A percentile compares a stretch with the other conserved stretches of the same genome.
Conservation (phyloP, 2,329 filamentous ascomycete genomes). For the Erysiphe neolycopersici region DNA sequence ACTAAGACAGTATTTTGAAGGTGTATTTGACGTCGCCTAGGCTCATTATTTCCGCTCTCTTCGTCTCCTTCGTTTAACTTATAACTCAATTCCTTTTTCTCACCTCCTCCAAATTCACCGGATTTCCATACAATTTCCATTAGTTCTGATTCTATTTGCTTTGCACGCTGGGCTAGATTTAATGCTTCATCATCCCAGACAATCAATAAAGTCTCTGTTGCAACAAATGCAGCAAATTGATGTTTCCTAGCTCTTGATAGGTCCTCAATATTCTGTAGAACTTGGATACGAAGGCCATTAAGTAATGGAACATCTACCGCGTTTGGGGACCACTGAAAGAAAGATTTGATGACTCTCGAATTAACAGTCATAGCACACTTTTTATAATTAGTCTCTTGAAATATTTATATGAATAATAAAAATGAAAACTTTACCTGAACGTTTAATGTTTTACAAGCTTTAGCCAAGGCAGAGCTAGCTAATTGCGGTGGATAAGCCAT, state of each 20-base stretch:
- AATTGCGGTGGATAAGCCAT: constrained; percentile 45
- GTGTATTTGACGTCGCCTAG: constrained; percentile 38
- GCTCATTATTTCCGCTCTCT: constrained; percentile 40
- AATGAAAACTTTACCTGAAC: constrained; percentile 26
- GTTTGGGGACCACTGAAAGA: constrained; percentile 44
- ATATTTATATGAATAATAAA: not conserved
- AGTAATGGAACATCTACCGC: constrained; percentile 49
- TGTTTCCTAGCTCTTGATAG: constrained; percentile 45
- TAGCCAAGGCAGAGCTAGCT: constrained; percentile 32
- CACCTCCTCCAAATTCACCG: constrained; percentile 26
- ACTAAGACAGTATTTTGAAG: constrained; percentile 45
- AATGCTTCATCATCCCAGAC: constrained; percentile 65
- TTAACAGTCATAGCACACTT: constrained; percentile 60
- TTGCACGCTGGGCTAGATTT: constrained; percentile 40
- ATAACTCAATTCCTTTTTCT: constrained; percentile 22
- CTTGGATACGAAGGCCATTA: constrained; percentile 53
- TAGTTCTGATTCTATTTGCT: constrained; percentile 46
- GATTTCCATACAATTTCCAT: constrained; percentile 54
- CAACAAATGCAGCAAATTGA: constrained; percentile 58
- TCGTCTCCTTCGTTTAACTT: constrained; percentile 35
- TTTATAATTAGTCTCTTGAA: constrained; percentile 4
- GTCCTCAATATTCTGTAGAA: constrained; percentile 44
- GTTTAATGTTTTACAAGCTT: constrained; percentile 41
- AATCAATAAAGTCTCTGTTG: constrained; percentile 40
- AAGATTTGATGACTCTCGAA: constrained; percentile 53